Evolutionary conservation across 2,329 filamentous ascomycete species (phyloP), one percentile per base, ranked within the genome.

Genomic region (Penicillium sp.): DNA sequence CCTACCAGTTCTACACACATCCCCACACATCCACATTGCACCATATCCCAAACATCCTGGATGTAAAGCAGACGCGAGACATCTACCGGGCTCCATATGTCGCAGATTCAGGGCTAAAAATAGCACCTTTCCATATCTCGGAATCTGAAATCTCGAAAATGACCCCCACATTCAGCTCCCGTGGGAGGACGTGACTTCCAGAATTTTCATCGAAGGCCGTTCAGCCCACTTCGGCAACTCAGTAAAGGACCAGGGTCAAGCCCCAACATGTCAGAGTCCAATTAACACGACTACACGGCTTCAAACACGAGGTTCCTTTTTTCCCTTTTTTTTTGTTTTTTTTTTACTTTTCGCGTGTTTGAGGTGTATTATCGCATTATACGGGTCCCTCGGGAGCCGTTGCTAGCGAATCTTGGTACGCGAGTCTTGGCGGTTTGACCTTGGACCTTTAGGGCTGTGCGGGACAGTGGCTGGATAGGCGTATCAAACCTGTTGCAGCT

Each of bases 101-200:
- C 35, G 49, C 54, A 57, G 58, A 66, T 65, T 60, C 60, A 49
- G 44, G 55, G 50, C 67, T 69, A 67, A 69, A 69, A 66, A 61
- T 67, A 66, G 58, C 60, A 50, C 50, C 34, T 32, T 38, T 43
- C 18, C 39, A 29, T 34, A 39, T 53, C 32, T 48, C n/a, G 14
- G 34, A 54, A 38, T 11, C 40, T 53, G 49, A 44, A 45, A 45
- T 46, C 50, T 22, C 14, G 32, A 18, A 37, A 24, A 35, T 16
- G 39, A 34, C 44, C 44, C 45, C 45, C 45, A 50, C 52, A 55
- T 26, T 5, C 49, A 34, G 29, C 18, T 35, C 50, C 51, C 24
- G 45, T 29, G 55, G 46, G 58, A 55, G 55, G 59, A 59, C 56
- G 52, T 65, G 61, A 61, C 61, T 71, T 72, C 68, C 64, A 67